Conservation (phyloP, 352 stramenopile genomes). For the Phytophthora europaea region DNA sequence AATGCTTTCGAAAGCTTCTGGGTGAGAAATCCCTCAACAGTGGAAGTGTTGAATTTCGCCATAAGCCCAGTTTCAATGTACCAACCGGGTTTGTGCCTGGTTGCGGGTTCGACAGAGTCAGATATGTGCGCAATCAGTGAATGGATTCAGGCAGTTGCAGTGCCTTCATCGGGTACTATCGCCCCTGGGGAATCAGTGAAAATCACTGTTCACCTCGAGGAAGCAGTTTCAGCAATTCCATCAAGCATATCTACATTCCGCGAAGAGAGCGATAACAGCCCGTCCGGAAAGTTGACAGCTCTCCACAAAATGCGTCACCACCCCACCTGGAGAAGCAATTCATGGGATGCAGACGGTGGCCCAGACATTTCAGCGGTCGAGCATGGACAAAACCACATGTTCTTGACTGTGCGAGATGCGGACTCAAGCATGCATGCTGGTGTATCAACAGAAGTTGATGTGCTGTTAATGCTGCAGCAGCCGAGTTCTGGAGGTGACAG, state of each 20-base stretch:
- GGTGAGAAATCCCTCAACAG: conserved; percentile 80
- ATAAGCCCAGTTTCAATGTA: conserved; percentile 79
- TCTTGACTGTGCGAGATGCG: conserved; percentile 75
- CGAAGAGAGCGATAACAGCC: conserved; percentile 42
- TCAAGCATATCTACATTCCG: conserved; percentile 29
- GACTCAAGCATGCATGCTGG: conserved; percentile 64
- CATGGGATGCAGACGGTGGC: conserved; percentile 70
- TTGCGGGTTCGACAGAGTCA: conserved; percentile 60
- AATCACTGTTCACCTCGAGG: conserved; percentile 83
- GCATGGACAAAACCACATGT: conserved; percentile 76
- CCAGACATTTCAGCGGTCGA: conserved; percentile 50
- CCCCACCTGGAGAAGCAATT: conserved; percentile 86
- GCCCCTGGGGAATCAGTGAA: conserved; percentile 79
- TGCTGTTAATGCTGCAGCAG: conserved; percentile 78
- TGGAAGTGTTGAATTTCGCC: conserved; percentile 75
- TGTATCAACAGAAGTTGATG: conserved; percentile 70
- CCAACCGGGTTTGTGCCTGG: conserved; percentile 67
- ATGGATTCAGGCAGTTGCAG: conserved; percentile 76
- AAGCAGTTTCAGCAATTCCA: conserved; percentile 47
- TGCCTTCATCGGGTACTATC: conserved; percentile 79
- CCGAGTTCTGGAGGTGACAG: conserved; percentile 45
- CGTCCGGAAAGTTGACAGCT: conserved; percentile 44
- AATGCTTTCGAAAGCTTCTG: conserved; percentile 83
- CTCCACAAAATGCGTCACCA: conserved; percentile 85
- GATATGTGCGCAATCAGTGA: conserved; percentile 86